These are phyloP conservation scores for Trichosanthes truncata DNA, from an alignment of 306 rosid species.

Conservation along the genomic window DNA sequence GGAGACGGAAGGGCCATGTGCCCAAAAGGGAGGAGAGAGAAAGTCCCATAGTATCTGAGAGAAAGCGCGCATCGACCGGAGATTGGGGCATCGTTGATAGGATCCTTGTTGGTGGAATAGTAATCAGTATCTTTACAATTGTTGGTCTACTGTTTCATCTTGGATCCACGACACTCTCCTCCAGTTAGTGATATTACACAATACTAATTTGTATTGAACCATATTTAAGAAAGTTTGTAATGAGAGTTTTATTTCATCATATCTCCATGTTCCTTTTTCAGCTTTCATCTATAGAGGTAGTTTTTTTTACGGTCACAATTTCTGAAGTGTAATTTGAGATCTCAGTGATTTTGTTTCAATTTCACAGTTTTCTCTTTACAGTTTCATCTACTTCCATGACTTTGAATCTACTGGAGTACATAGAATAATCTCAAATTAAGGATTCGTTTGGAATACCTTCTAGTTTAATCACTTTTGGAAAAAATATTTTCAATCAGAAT, in stretches of 20 bases:
- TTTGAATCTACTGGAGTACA: not conserved
- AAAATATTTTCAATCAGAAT: too few species aligned
- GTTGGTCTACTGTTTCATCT: constrained; percentile 38
- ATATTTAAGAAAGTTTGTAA: not conserved
- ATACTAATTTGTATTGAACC: not conserved
- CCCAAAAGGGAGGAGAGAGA: constrained; percentile 28
- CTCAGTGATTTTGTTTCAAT: not conserved
- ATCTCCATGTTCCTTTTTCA: not conserved
- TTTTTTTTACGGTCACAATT: not conserved
- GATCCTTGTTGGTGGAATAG: constrained; percentile 75
- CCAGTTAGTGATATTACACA: constrained; percentile 14
- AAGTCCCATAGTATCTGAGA: constrained; percentile 23
- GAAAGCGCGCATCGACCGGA: constrained; percentile 23
- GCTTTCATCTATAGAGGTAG: not conserved
- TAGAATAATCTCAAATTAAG: not conserved
- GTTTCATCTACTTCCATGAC: not conserved
- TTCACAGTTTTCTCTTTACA: not conserved
- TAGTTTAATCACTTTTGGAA: too few species aligned
- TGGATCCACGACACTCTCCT: constrained; percentile 29
- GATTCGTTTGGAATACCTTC: too few species aligned
- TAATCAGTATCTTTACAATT: constrained; percentile 58
- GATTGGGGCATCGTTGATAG: constrained; percentile 57
- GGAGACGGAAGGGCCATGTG: constrained; percentile 48
- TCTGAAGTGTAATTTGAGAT: not conserved
- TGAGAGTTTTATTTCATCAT: not conserved